Base-by-base conservation (phyloP, 371 early-diverging fungal species). In the Apophysomyces elegans region DNA sequence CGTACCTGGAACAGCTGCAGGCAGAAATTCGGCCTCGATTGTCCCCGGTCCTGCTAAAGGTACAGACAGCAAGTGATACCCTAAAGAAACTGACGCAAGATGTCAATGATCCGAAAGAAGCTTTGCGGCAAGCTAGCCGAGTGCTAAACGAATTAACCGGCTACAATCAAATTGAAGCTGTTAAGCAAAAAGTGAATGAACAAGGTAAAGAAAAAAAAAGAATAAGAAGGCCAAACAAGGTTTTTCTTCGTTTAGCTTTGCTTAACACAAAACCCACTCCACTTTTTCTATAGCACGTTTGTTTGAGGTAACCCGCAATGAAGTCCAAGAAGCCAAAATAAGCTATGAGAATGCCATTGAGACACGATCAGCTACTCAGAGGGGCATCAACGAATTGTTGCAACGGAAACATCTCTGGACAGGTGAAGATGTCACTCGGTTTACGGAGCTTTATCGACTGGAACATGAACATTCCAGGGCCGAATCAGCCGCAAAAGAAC, bases 351-450 rank as follows among this genome's bases (percentile, higher is more conserved):
- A 74, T 12, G 86, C 89, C 0, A 88, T 94, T 44, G 87, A 89
- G 5, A 84, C 84, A 11, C 85, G 96, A 7, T 82, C 93, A 0
- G 72, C 71, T 13, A 87, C 88, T n/a, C 98, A 97, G 74, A 83
- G 91, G 32, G 95, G 93, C 65, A 91, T 96, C 71, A 96, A 94
- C 64, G 88, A 92, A 21, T 78, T 97, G 7, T 75, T 95, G 36
- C 95, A 95, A 67, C 86, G 97, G 43, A 96, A 96, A 71, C 92
- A 93, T 66, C 63, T 85, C 14, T 95, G 96, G 96, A 79, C 89
- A 11, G 92, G 91, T 32, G 83, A 89, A 32, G 98, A 98, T 69
- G 93, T 97, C 1, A 86, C 86, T 2, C 85, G 87, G 13, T 95
- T 97, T 65, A 96, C 97, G 0, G 88, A 89, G 35, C 87, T 98